A percentile compares a stretch with the other conserved stretches of the same genome.
These are phyloP conservation scores for Mariannaea elegans DNA, from an alignment of 2,329 filamentous ascomycete species.

Conservation along the genomic window DNA sequence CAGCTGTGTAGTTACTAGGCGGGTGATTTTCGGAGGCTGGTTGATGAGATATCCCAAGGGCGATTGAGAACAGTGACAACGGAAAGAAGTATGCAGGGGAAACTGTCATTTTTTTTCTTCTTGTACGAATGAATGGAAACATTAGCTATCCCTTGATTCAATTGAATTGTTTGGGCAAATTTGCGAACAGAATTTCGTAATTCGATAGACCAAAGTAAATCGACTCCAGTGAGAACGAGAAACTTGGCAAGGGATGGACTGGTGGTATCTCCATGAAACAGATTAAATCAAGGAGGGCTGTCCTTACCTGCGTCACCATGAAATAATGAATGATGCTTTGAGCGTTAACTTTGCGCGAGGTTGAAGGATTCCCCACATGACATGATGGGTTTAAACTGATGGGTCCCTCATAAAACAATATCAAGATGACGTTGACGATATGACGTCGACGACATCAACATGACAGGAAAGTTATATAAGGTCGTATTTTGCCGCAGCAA, in stretches of 20 bases:
- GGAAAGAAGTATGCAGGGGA: background rate
- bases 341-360: too few species aligned
- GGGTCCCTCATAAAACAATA: background rate
- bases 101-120: background rate
- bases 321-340: too few species aligned
- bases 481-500: too few species aligned
- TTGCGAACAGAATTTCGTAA: too few species aligned
- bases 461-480: background rate
- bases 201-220: background rate
- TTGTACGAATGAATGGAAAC: background rate
- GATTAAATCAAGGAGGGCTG: too few species aligned
- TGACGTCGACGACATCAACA: slow-evolving; percentile 23
- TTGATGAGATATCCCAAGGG: background rate
- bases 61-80: background rate
- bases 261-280: too few species aligned
- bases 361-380: slow-evolving; percentile 14
- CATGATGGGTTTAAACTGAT: background rate
- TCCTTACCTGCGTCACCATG: too few species aligned
- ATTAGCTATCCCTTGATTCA: background rate
- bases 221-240: background rate
- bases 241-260: too few species aligned
- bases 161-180: background rate
- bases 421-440: slow-evolving; percentile 18
- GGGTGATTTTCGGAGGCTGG: background rate
- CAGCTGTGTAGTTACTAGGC: background rate